These are phyloP conservation scores for Picochlorum sp. DNA, from an alignment of 139 green algal species.

Conservation along the genomic window DNA sequence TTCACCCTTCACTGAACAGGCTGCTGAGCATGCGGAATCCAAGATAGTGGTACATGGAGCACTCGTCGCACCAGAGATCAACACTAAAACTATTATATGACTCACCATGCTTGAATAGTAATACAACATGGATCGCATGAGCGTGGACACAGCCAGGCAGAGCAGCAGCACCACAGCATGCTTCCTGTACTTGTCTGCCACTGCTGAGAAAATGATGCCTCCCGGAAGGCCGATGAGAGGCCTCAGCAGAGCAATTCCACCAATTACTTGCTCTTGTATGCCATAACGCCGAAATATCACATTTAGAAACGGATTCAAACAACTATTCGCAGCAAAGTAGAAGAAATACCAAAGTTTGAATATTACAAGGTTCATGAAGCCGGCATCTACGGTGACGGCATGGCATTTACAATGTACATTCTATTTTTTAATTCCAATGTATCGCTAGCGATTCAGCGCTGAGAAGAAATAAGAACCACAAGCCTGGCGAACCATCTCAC, in stretches of 20 bases:
- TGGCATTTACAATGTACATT: too few relatives aligned
- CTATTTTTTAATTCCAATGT: too few relatives aligned
- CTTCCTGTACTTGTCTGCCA: slow-evolving; percentile 30
- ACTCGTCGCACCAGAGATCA: slow-evolving; percentile 23
- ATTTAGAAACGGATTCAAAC: slow-evolving; percentile 44
- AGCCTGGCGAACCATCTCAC: too few relatives aligned
- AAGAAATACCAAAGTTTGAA: slow-evolving; percentile 32
- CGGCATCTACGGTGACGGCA: too few relatives aligned
- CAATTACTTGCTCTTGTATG: slow-evolving; percentile 31
- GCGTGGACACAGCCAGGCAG: slow-evolving; percentile 17
- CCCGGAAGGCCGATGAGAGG: slow-evolving; percentile 8
- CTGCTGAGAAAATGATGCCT: slow-evolving; percentile 21
- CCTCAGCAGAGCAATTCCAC: slow-evolving; percentile 22
- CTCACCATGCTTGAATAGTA: slow-evolving; percentile 11
- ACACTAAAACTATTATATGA: slow-evolving; percentile 21
- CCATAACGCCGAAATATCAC: slow-evolving; percentile 35
- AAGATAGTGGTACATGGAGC: slow-evolving; percentile 37
- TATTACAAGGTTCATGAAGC: too few relatives aligned
- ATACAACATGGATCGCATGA: not conserved
- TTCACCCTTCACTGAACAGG: slow-evolving; percentile 18
- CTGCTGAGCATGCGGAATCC: slow-evolving; percentile 33
- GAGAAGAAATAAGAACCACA: too few relatives aligned
- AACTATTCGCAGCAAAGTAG: slow-evolving; percentile 27
- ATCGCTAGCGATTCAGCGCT: too few relatives aligned
- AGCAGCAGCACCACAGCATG: slow-evolving; percentile 33